Evolutionary conservation across 1,284 basidiomycete species (phyloP), one percentile per base, ranked within the genome.

Genomic region (Phenoliferia sp.): DNA sequence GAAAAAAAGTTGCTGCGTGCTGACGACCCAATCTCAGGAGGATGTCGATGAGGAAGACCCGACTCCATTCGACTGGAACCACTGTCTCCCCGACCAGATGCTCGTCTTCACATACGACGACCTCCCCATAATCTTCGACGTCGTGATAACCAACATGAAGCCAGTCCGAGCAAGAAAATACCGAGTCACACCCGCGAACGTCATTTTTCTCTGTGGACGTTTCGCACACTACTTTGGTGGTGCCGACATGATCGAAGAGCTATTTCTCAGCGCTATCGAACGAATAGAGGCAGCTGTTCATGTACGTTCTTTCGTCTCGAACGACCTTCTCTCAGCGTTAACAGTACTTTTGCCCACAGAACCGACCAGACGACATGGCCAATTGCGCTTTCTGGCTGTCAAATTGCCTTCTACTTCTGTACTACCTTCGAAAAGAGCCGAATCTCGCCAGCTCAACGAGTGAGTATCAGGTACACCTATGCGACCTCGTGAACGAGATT

Each of bases 381-480:
- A 87, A 86, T 74, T 85, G 95, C 29, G 85, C 93, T 29, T 98
- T 97, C 79, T 99, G 96, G 95, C 81, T 96, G 52, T 92, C 92
- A 80, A 99, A 99, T 79, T 85, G 87, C 32, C 92, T 90, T 9
- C 80, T 92, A 19, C 90, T 95, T 82, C 83, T 98, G 22, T 92
- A 97, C 80, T 86, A 98, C 64, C 84, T 96, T 78, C 87, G 90
- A 66, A 90, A 89, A 71, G 94, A 97, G 31, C 69, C 74, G 4
- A 61, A 70, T 22, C 69, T 77, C 39, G 54, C 62, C 29, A 22
- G 52, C 17, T 55, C 69, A 3, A 72, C 73, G 12, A 12, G 26
- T 17, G 65, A 71, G 32, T 69, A 65, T 32, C 72, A 71, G 33
- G 26, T 59, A 1, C 74, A 76, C 62, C 61, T 92, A 58, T 88